A percentile compares a stretch with the other conserved stretches of the same genome.
Evolutionary conservation across 164 flowering plant species (phyloP).

Genomic region (Liriodendron chinense): DNA sequence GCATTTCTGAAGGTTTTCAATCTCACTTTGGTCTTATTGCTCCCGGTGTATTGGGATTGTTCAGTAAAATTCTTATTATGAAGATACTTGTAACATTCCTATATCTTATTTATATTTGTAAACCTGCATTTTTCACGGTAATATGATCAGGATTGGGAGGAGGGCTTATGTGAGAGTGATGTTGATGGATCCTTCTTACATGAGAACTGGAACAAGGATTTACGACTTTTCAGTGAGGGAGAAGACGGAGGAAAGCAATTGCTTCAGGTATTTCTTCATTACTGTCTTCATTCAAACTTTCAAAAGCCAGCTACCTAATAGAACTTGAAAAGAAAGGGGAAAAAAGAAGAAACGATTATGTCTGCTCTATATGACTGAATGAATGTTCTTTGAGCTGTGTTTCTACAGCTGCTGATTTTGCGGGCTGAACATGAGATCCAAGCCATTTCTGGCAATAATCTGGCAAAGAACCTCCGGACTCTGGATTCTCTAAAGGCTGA

Average conservation of each 20-base stretch:
- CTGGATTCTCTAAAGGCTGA: slow-evolving; percentile 53
- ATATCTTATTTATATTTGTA: background rate
- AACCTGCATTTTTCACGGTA: background rate
- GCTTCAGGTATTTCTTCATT: slow-evolving; percentile 56
- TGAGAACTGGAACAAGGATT: slow-evolving; percentile 80
- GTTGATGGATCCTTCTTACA: slow-evolving; percentile 88
- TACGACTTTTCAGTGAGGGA: slow-evolving; percentile 59
- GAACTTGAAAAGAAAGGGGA: background rate
- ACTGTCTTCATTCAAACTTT: background rate
- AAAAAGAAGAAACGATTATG: background rate
- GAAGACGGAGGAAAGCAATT: slow-evolving; percentile 87
- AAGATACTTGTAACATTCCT: too few relatives aligned
- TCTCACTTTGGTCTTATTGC: background rate
- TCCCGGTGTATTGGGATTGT: background rate
- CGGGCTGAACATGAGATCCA: slow-evolving; percentile 83
- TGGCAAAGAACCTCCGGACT: slow-evolving; percentile 38
- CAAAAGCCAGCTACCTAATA: background rate
- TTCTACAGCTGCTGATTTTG: slow-evolving; percentile 66
- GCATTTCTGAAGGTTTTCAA: background rate
- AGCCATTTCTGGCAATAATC: slow-evolving; percentile 45
- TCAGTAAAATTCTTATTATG: background rate
- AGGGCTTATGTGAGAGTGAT: slow-evolving; percentile 79
- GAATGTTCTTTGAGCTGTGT: background rate
- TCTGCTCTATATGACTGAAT: background rate
- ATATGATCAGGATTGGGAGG: slow-evolving; percentile 80